Evolutionary conservation across 495 filamentous ascomycete species (phyloP).

Genomic region (Neurospora sp.): DNA sequence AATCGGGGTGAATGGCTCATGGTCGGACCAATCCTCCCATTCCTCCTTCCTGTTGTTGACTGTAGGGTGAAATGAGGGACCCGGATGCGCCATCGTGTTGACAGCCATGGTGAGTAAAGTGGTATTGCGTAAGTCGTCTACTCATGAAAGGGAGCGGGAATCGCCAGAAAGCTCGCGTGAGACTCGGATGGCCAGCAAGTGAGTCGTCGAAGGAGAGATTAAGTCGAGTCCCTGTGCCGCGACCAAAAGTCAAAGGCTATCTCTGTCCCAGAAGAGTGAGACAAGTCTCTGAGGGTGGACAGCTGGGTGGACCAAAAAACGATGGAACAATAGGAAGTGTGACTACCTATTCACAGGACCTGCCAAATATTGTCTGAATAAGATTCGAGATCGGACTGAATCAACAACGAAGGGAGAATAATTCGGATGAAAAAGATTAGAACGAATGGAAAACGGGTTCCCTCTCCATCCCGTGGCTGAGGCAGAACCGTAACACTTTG

Average conservation of each 20-base stretch:
- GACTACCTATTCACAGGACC: neutral
- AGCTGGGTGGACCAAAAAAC: neutral
- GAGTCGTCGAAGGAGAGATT: neutral
- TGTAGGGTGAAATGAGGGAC: neutral
- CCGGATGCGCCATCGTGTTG: conserved; percentile 7
- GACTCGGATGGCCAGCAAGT: neutral
- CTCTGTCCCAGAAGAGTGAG: neutral
- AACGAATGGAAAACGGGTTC: neutral
- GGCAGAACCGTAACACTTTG: neutral
- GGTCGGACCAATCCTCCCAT: conserved; percentile 40
- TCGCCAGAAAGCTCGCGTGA: neutral
- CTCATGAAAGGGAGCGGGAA: neutral
- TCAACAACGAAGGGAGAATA: neutral
- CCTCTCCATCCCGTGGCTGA: neutral
- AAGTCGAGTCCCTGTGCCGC: neutral
- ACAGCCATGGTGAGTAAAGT: neutral
- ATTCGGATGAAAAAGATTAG: neutral
- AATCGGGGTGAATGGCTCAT: conserved; percentile 24
- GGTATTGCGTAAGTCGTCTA: neutral
- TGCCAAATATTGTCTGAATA: neutral
- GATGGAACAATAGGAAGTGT: neutral
- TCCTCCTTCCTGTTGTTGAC: conserved; percentile 23
- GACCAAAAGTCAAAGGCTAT: neutral
- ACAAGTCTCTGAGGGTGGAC: neutral
- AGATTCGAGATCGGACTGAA: neutral